phyloP scores from a whole-genome alignment of 768 basidiomycete species.

The Lactifluus volemus region DNA sequence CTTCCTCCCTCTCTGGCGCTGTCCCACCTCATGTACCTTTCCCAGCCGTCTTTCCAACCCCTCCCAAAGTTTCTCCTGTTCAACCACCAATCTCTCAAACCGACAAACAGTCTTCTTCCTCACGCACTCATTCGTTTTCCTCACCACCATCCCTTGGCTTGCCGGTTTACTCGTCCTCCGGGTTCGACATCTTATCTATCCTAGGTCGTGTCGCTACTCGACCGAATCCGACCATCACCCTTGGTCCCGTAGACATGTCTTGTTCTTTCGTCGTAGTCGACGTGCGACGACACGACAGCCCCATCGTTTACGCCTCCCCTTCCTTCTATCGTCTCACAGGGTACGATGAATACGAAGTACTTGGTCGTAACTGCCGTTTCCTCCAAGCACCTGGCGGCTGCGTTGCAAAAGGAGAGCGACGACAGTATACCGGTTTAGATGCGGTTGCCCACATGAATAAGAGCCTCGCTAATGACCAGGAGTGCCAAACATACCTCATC shows the following conservation, averaged over 20 bases:
- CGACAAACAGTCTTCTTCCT: background rate
- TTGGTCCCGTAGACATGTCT: constrained; percentile 89
- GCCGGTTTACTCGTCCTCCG: constrained; percentile 81
- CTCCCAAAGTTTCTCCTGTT: background rate
- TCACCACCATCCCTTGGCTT: constrained; percentile 27
- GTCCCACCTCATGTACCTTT: background rate
- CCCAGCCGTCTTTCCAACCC: background rate
- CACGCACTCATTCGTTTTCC: constrained; percentile 14
- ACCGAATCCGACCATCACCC: constrained; percentile 59
- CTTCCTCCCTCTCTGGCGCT: constrained; percentile 11
- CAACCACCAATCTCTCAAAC: background rate
- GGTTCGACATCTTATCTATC: constrained; percentile 83
- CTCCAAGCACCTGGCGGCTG: constrained; percentile 69
- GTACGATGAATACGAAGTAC: constrained; percentile 63
- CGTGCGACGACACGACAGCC: constrained; percentile 66
- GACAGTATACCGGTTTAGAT: constrained; percentile 54
- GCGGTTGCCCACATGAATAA: constrained; percentile 62
- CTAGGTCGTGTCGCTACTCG: constrained; percentile 70
- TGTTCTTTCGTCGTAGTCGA: constrained; percentile 93
- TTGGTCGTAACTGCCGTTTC: constrained; percentile 89
- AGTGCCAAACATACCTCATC: constrained; percentile 79
- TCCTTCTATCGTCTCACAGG: constrained; percentile 73
- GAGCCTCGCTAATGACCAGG: constrained; percentile 62
- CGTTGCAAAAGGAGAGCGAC: constrained; percentile 42
- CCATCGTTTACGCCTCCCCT: constrained; percentile 88